Conservation (phyloP, 2,329 filamentous ascomycete species). For the Spiromastix sp. region DNA sequence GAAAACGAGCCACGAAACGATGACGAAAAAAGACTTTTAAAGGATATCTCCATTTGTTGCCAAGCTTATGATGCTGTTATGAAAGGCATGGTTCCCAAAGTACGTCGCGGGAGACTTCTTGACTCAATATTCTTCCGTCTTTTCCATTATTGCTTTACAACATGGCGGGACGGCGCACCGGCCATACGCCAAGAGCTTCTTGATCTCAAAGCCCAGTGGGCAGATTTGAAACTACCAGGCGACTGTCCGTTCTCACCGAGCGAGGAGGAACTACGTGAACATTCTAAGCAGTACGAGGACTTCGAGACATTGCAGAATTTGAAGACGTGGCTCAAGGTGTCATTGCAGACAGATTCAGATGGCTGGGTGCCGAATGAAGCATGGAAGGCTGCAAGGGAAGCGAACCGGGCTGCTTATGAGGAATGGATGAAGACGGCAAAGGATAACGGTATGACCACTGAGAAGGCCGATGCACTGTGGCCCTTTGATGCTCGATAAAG, state of each 20-base stretch:
- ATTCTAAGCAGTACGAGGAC: slow-evolving; percentile 20
- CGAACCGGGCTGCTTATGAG: slow-evolving; percentile 18
- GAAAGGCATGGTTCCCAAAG: slow-evolving; percentile 15
- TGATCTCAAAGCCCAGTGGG: slow-evolving; percentile 19
- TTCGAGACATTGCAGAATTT: slow-evolving; percentile 21
- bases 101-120: slow-evolving; percentile 17
- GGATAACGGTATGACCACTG: slow-evolving; percentile 7
- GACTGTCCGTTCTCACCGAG: slow-evolving; percentile 17
- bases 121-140: slow-evolving; percentile 20
- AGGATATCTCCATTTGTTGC: slow-evolving; percentile 19
- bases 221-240: slow-evolving; percentile 16
- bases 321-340: slow-evolving; percentile 18
- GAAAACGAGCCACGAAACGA: slow-evolving; percentile 9
- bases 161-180: slow-evolving; percentile 19
- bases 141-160: slow-evolving; percentile 22
- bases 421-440: slow-evolving; percentile 18
- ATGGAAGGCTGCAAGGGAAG: slow-evolving; percentile 19
- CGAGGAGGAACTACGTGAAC: slow-evolving; percentile 17
- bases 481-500: slow-evolving; percentile 10
- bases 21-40: slow-evolving; percentile 12
- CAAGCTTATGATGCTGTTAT: slow-evolving; percentile 22
- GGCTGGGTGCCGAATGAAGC: slow-evolving; percentile 23
- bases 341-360: slow-evolving; percentile 20
- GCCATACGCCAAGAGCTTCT: slow-evolving; percentile 23
- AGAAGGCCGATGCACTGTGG: slow-evolving; percentile 10